Base-by-base conservation (phyloP, 768 basidiomycete species). In the Suillus placidus region DNA sequence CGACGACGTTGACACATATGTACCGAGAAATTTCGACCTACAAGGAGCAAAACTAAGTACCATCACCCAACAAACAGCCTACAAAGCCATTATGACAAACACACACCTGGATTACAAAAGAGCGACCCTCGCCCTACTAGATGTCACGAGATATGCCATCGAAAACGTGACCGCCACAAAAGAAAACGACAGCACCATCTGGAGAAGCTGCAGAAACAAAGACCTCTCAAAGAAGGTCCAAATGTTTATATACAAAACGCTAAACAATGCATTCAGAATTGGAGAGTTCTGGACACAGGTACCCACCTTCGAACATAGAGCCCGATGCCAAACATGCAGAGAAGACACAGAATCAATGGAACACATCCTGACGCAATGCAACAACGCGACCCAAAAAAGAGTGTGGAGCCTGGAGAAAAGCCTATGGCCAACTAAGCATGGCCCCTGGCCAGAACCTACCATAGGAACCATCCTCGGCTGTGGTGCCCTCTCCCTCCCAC, bases 401-500 rank as follows among this genome's bases (percentile, higher is more conserved):
- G 54, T 76, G 6, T 79, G 77, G 77, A 30, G 64, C 16, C 43
- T 69, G 1, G 68, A 66, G 0, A 55, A 65, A 52, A 43, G 68
- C n/a, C n/a, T 75, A 0, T 75, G 72, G 65, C n/a, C 32, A 0
- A 73, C 58, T 13, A 73, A 56, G 38, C 43, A 66, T 14, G 67
- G 55, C 4, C 45, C 55, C 38, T 73, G 70, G 69, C 30, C 18
- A 0, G 14, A 47, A 13, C 70, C 69, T 0, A 63, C 55, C 1
- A 13, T 74, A 1, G 74, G 72, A 2, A n/a, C n/a, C 0, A 68
- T 74, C 1, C 60, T 76, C 13, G 72, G 71, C 2, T 70, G 72
- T 20, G 67, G 67, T 0, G n/a, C 20, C 4, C 9, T 47, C 1
- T 23, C 45, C 9, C 4, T n/a, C n/a, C 45, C 45, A 23, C 43